These are phyloP conservation scores for Debaryomyces robertsiae DNA, from an alignment of 1,139 yeast genomes.

Conservation along the genomic window DNA sequence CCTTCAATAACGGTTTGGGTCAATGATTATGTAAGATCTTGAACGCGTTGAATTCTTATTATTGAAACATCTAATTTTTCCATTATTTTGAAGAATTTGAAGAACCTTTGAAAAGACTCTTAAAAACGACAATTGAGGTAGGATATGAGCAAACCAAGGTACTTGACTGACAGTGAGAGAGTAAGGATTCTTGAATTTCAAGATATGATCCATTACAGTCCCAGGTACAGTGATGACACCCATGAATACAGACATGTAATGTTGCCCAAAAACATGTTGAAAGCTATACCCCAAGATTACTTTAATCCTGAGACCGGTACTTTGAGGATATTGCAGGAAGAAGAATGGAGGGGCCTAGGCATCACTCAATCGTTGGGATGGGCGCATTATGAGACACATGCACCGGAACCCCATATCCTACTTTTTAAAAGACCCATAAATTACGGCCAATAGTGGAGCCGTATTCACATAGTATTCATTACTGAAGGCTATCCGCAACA, in stretches of 20 bases:
- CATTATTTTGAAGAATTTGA: constrained; percentile 1
- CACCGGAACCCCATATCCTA: constrained; percentile 97
- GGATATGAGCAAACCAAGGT: constrained; percentile 56
- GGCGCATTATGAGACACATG: constrained; percentile 97
- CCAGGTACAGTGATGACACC: constrained; percentile 85
- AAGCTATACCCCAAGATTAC: constrained; percentile 93
- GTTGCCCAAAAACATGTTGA: constrained; percentile 94
- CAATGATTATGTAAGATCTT: constrained; percentile 7
- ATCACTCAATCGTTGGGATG: constrained; percentile 97
- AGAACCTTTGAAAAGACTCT: not conserved
- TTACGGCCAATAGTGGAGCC: constrained; percentile 22
- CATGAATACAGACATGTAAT: constrained; percentile 92
- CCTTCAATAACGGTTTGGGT: not conserved
- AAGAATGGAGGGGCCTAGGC: constrained; percentile 98
- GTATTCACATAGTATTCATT: not conserved
- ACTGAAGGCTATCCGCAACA: not conserved
- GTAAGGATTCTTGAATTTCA: constrained; percentile 88
- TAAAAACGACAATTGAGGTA: constrained; percentile 1
- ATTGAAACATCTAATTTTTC: constrained; percentile 2
- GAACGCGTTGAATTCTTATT: constrained; percentile 7
- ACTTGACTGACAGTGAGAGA: constrained; percentile 79
- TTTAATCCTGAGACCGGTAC: constrained; percentile 96
- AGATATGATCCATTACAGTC: constrained; percentile 93
- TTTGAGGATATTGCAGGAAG: constrained; percentile 84
- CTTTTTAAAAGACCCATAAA: constrained; percentile 73